These are phyloP conservation scores for Protoeuglena noctilucae DNA, from an alignment of 139 green algal genomes.

Conservation along the genomic window DNA sequence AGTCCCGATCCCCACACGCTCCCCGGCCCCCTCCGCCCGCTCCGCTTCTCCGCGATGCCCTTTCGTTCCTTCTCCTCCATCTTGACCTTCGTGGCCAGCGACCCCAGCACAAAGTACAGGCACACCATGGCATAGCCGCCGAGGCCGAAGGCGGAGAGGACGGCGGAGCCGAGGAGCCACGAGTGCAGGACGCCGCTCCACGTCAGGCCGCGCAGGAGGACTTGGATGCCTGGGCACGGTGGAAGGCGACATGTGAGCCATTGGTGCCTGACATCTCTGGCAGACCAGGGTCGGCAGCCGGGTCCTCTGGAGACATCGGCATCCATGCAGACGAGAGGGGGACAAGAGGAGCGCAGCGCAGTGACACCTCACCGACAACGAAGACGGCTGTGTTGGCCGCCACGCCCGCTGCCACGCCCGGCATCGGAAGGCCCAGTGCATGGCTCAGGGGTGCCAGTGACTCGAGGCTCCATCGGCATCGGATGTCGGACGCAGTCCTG, in stretches of 20 bases:
- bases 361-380: conserved; percentile 3
- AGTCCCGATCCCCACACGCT: conserved; percentile 17
- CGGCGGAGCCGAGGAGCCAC: conserved; percentile 55
- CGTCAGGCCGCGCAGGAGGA: conserved; percentile 27
- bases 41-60: conserved; percentile 41
- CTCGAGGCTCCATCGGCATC: too few relatives aligned
- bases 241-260: too few relatives aligned
- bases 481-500: too few relatives aligned
- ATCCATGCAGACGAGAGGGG: not conserved
- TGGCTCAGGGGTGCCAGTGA: too few relatives aligned
- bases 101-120: conserved; percentile 86
- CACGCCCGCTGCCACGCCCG: conserved; percentile 25
- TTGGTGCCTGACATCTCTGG: too few relatives aligned
- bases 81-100: conserved; percentile 80
- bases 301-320: too few relatives aligned
- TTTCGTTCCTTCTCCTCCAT: conserved; percentile 66
- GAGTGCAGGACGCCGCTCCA: conserved; percentile 37
- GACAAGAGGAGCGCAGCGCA: not conserved
- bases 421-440: too few relatives aligned
- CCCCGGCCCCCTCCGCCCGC: conserved; percentile 49
- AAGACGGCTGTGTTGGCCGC: conserved; percentile 38
- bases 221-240: not conserved
- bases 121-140: conserved; percentile 70
- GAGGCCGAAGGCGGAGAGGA: conserved; percentile 64
- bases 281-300: not conserved